phyloP scores from a whole-genome alignment of 371 early-diverging fungal genomes.

The Mycotypha africana region DNA sequence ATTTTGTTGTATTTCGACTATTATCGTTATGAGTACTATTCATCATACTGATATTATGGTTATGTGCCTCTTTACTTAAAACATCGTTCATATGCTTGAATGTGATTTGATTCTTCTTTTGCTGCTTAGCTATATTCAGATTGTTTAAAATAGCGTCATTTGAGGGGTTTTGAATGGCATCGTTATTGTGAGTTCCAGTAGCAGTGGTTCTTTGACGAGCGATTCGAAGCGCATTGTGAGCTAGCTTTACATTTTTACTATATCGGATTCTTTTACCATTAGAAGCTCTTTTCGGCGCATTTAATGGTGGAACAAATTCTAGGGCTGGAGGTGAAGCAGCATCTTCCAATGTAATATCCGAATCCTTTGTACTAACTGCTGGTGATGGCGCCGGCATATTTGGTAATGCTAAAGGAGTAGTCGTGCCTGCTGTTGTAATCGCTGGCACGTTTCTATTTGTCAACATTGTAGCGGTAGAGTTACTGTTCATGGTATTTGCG shows the following conservation, averaged over 20 bases:
- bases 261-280: slow-evolving; percentile 40
- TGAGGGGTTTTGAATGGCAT: too few species aligned
- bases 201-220: slow-evolving; percentile 24
- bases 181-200: too few species aligned
- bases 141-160: slow-evolving; percentile 20
- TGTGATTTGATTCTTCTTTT: slow-evolving; percentile 9
- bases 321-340: slow-evolving; percentile 12
- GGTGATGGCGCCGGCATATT: too few species aligned
- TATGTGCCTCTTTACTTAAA: too few species aligned
- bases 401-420: too few species aligned
- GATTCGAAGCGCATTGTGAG: slow-evolving; percentile 31
- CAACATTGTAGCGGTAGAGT: too few species aligned
- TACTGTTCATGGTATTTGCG: not conserved
- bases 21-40: too few species aligned
- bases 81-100: slow-evolving; percentile 14
- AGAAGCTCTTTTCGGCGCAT: slow-evolving; percentile 31
- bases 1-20: slow-evolving; percentile 8
- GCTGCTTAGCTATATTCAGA: slow-evolving; percentile 9
- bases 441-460: too few species aligned
- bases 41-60: too few species aligned
- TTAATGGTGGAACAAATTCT: slow-evolving; percentile 12
- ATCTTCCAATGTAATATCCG: slow-evolving; percentile 1
- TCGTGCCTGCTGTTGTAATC: too few species aligned
- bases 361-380: too few species aligned
- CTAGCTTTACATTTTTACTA: slow-evolving; percentile 31